Percentiles rank a stretch among this genome's conserved stretches.
phyloP scores from a whole-genome alignment of 305 asterid genomes.

The Fraxinus dipetala region DNA sequence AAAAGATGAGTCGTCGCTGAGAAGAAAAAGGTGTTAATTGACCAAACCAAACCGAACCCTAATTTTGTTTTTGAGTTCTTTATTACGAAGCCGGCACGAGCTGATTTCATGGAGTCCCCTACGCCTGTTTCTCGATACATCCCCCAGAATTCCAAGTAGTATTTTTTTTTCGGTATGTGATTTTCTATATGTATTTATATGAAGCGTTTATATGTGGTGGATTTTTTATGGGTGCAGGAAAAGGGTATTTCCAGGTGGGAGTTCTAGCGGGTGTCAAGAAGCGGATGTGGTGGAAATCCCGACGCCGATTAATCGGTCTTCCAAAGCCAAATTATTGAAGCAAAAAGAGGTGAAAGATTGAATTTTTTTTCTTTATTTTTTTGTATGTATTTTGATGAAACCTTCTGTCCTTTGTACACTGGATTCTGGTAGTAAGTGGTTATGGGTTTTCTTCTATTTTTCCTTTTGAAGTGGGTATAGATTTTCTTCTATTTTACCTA shows the following conservation, averaged over 20 bases:
- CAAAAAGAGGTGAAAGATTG: constrained; percentile 48
- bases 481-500: not conserved
- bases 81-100: not conserved
- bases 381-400: not conserved
- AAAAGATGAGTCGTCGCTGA: constrained; percentile 22
- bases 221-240: constrained; percentile 42
- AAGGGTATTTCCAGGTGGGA: constrained; percentile 59
- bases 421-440: not conserved
- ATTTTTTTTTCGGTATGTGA: not conserved
- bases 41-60: constrained; percentile 20
- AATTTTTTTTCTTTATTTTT: too few relatives aligned
- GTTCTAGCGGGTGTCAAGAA: constrained; percentile 47
- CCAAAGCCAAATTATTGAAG: constrained; percentile 39
- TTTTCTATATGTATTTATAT: constrained; percentile 26
- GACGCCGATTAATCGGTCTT: constrained; percentile 39
- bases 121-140: not conserved
- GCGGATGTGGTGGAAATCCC: constrained; percentile 54
- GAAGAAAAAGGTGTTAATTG: constrained; percentile 1
- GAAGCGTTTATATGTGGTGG: constrained; percentile 15
- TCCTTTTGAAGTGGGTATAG: not conserved
- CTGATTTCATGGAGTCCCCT: not conserved
- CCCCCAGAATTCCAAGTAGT: not conserved
- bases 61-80: constrained; percentile 13
- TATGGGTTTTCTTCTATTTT: not conserved
- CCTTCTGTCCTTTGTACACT: not conserved